phyloP scores from a whole-genome alignment of 371 early-diverging fungal genomes.

The Furculomyces boomerangus region DNA sequence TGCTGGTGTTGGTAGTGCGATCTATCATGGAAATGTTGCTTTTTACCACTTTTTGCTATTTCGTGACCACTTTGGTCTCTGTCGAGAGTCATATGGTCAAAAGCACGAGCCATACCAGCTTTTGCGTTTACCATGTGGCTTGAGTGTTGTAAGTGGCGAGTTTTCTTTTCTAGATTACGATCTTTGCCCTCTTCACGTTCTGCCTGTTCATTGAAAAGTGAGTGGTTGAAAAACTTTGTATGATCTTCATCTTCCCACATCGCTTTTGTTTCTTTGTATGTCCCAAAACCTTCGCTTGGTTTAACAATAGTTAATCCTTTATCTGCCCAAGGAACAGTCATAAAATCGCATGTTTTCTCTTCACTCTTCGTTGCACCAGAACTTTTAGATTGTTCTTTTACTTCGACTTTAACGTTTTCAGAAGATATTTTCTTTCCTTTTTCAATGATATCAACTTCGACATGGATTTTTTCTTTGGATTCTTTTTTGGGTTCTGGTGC shows the following conservation, averaged over 20 bases:
- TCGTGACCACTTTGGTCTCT: conserved; percentile 25
- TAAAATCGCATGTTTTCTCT: conserved; percentile 18
- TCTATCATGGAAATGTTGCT: conserved; percentile 24
- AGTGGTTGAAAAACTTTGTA: conserved; percentile 26
- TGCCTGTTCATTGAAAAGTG: conserved; percentile 26
- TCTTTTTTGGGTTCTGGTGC: conserved; percentile 8
- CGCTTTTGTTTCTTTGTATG: conserved; percentile 26
- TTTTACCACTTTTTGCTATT: conserved; percentile 17
- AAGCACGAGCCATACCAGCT: conserved; percentile 23
- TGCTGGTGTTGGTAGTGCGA: conserved; percentile 28
- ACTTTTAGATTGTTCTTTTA: conserved; percentile 10
- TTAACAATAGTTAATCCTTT: conserved; percentile 16
- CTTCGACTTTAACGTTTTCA: conserved; percentile 16
- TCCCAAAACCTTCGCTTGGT: conserved; percentile 27
- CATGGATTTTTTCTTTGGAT: background rate
- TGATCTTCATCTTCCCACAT: conserved; percentile 28
- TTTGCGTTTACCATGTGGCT: conserved; percentile 24
- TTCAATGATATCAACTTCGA: conserved; percentile 12
- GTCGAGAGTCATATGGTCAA: conserved; percentile 25
- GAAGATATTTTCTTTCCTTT: conserved; percentile 7
- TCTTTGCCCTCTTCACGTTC: conserved; percentile 18
- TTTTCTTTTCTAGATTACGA: conserved; percentile 21
- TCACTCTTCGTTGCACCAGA: conserved; percentile 6
- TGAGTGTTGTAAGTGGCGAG: conserved; percentile 24
- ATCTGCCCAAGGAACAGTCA: conserved; percentile 18